These are phyloP conservation scores for Babesia divergens DNA, from an alignment of 169 alveolate species.

Conservation along the genomic window DNA sequence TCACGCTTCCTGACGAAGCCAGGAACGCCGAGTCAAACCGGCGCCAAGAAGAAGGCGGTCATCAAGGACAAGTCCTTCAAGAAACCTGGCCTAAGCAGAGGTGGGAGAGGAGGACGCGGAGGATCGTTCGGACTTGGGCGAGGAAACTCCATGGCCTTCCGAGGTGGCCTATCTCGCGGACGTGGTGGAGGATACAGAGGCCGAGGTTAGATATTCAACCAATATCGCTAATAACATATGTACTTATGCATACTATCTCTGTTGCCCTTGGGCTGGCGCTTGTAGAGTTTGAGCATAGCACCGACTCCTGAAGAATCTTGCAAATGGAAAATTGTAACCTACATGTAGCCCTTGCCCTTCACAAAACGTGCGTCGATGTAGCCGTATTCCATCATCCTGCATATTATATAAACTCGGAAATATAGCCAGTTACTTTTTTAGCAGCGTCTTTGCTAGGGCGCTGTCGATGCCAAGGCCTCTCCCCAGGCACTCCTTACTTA, in stretches of 20 bases:
- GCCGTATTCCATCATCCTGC: conserved; percentile 59
- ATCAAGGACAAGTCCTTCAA: conserved; percentile 64
- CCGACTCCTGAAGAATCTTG: conserved; percentile 21
- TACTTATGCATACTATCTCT: not conserved
- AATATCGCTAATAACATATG: conserved; percentile 12
- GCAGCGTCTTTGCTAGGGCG: conserved; percentile 23
- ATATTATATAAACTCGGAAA: not conserved
- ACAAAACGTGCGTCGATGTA: conserved; percentile 26
- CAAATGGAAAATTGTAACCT: not conserved
- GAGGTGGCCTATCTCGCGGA: conserved; percentile 53
- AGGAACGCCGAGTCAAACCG: conserved; percentile 41
- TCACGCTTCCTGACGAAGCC: conserved; percentile 80
- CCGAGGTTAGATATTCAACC: conserved; percentile 13
- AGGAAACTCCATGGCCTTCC: conserved; percentile 50
- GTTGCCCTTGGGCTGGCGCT: not conserved
- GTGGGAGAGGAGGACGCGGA: conserved; percentile 57
- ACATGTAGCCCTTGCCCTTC: conserved; percentile 56
- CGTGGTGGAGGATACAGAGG: conserved; percentile 67
- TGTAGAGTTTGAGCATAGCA: conserved; percentile 36
- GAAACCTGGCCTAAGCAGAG: conserved; percentile 14
- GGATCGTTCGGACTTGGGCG: conserved; percentile 58
- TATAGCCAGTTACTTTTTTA: conserved; percentile 28
- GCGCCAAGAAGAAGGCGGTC: conserved; percentile 61
- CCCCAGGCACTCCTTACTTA: conserved; percentile 19
- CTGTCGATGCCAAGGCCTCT: conserved; percentile 35